Base-by-base conservation (phyloP, 495 filamentous ascomycete genomes). In the Aspergillus carlsbadensis region DNA sequence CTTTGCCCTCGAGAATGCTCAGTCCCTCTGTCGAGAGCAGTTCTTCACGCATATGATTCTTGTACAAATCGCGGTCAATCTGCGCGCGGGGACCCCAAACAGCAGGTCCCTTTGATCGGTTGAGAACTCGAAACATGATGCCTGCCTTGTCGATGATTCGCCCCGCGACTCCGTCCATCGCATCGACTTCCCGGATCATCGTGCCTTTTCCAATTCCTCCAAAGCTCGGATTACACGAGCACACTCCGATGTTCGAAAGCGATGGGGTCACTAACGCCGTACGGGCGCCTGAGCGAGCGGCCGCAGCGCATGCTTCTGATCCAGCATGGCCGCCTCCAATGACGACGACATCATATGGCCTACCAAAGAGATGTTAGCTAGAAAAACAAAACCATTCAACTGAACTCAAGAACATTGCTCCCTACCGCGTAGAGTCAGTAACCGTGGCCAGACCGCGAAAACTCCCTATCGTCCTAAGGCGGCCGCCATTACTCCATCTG, bases 161-260 rank as follows among this genome's bases (percentile, higher is more conserved):
- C 2, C 91, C 93, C 0, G 88, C 87, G 10, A 98, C 80, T 2
- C 94, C 94, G 68, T 98, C 94, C 62, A 98, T 81, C 0, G 94
- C 95, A 74, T 98, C 94, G 26, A 98, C 86, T 70, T 98, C 94
- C 2, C 93, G 86, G 33, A 98, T 76, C 81, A 98, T 98, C 14
- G 89, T 97, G 10, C 94, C 94, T 71, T 98, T 98, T n/a, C 94
- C 94, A 62, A 98, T 98, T 31, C 94, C 94, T 43, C 94, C 94
- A 68, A 98, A 96, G 54, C 89, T 94, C 24, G 94, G 94, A 71
- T 98, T 98, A 77, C 94, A 98, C 48, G 93, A 97, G 73, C 95
- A 98, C 18, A 93, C 88, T 34, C 94, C 94, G 24, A 98, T 87
- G 64, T 96, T 96, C 47, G 90, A 85, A 52, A 92, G 66, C 54